Evolutionary conservation across 352 stramenopile genomes (phyloP).

Genomic region (Phytophthora citrophthora): DNA sequence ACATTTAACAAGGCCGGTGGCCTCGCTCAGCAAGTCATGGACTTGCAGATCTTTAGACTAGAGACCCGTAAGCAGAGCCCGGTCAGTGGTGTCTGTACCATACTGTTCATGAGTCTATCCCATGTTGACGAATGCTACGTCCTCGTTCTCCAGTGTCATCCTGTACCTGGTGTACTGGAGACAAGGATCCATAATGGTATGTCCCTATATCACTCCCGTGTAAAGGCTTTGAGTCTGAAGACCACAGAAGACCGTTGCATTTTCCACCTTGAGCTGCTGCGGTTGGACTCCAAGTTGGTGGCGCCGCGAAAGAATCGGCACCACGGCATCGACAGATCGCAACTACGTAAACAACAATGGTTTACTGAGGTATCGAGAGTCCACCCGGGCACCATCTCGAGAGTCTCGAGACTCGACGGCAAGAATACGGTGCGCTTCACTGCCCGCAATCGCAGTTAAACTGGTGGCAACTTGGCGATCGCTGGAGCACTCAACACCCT

Average conservation of each 20-base stretch:
- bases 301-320: slow-evolving; percentile 24
- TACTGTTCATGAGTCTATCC: slow-evolving; percentile 21
- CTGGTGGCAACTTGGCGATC: slow-evolving; percentile 16
- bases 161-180: too few relatives aligned
- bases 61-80: not conserved
- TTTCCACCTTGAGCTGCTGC: not conserved
- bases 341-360: slow-evolving; percentile 6
- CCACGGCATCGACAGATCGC: not conserved
- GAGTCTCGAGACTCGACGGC: slow-evolving; percentile 10
- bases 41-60: slow-evolving; percentile 1
- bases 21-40: slow-evolving; percentile 4
- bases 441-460: slow-evolving; percentile 8
- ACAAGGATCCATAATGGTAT: too few relatives aligned
- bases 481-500: slow-evolving; percentile 7
- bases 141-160: too few relatives aligned
- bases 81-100: not conserved
- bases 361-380: slow-evolving; percentile 1
- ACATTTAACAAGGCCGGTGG: too few relatives aligned
- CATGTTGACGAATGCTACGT: not conserved
- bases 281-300: not conserved
- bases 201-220: not conserved
- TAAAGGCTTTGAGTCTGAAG: slow-evolving; percentile 1
- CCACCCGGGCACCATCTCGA: slow-evolving; percentile 12
- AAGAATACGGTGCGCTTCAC: slow-evolving; percentile 9
- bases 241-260: slow-evolving; percentile 11